Evolutionary conservation across 2,329 filamentous ascomycete species (phyloP).

Genomic region (Fusarium setosum): DNA sequence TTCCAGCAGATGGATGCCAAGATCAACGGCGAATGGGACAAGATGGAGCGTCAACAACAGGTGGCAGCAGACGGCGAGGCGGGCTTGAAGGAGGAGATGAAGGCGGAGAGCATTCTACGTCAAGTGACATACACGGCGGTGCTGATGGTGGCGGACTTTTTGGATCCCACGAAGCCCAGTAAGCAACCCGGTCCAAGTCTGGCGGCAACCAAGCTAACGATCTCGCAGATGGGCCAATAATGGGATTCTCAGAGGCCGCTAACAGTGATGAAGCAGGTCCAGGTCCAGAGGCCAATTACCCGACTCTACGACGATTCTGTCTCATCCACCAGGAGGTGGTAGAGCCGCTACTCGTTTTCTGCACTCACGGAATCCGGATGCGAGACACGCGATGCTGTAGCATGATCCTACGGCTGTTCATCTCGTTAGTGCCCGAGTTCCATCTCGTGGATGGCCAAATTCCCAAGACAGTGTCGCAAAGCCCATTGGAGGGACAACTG

Average conservation of each 20-base stretch:
- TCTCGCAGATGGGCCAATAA: conserved; percentile 46
- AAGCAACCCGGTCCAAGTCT: conserved; percentile 46
- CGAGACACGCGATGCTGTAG: conserved; percentile 89
- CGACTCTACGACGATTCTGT: conserved; percentile 83
- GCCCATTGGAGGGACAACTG: conserved; percentile 43
- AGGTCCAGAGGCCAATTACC: conserved; percentile 54
- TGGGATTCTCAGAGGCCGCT: conserved; percentile 42
- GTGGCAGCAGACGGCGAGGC: conserved; percentile 78
- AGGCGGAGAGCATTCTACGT: conserved; percentile 92
- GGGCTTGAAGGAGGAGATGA: conserved; percentile 93
- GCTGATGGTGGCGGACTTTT: conserved; percentile 88
- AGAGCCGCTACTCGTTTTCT: conserved; percentile 90
- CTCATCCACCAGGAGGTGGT: conserved; percentile 82
- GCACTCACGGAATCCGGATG: conserved; percentile 89
- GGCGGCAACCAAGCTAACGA: conserved; percentile 23
- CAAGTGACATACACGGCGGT: conserved; percentile 94
- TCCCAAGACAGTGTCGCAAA: conserved; percentile 38
- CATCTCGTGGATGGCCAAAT: conserved; percentile 60
- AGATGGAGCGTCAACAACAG: conserved; percentile 72
- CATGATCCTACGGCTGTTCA: conserved; percentile 87
- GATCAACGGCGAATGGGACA: conserved; percentile 87
- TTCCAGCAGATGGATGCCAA: conserved; percentile 91
- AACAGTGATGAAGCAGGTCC: conserved; percentile 36
- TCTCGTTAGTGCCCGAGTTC: conserved; percentile 87
- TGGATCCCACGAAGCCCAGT: conserved; percentile 80